A percentile compares a stretch with the other conserved stretches of the same genome.
These are phyloP conservation scores for Rutstroemia sp. DNA, from an alignment of 2,329 filamentous ascomycete genomes.

Conservation along the genomic window DNA sequence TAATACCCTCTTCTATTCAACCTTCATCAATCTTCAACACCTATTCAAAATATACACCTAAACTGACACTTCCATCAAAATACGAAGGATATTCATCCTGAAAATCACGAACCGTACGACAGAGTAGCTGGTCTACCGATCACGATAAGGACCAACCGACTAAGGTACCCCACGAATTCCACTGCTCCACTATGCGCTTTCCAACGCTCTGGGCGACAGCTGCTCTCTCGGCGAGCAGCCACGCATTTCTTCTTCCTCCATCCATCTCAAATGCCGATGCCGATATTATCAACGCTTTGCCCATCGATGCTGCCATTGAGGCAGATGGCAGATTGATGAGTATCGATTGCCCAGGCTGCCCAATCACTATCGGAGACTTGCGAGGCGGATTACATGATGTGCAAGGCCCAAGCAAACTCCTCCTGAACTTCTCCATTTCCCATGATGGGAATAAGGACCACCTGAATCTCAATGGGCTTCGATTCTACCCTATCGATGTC, in stretches of 20 bases:
- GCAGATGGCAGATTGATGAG: slow-evolving; percentile 36
- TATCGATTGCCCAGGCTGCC: slow-evolving; percentile 48
- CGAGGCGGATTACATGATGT: slow-evolving; percentile 22
- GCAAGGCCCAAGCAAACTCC: slow-evolving; percentile 30
- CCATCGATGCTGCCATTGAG: slow-evolving; percentile 33
- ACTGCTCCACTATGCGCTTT: slow-evolving; percentile 18
- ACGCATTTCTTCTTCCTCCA: slow-evolving; percentile 49
- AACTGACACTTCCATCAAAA: too few relatives aligned
- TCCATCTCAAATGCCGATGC: slow-evolving; percentile 37
- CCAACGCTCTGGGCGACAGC: slow-evolving; percentile 16
- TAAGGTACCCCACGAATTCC: background rate
- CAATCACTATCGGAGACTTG: slow-evolving; percentile 32
- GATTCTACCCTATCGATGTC: slow-evolving; percentile 45
- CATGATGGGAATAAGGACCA: slow-evolving; percentile 35
- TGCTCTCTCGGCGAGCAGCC: slow-evolving; percentile 16
- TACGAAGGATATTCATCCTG: too few relatives aligned
- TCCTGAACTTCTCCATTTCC: slow-evolving; percentile 48
- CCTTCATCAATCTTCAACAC: background rate
- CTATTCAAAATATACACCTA: background rate
- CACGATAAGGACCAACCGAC: background rate
- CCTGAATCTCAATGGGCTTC: slow-evolving; percentile 51
- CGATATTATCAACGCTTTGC: slow-evolving; percentile 35
- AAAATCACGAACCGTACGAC: background rate
- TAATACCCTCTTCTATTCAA: background rate
- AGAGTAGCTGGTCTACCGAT: background rate